These are phyloP conservation scores for Neurospora sp. DNA, from an alignment of 495 filamentous ascomycete species.

Conservation along the genomic window DNA sequence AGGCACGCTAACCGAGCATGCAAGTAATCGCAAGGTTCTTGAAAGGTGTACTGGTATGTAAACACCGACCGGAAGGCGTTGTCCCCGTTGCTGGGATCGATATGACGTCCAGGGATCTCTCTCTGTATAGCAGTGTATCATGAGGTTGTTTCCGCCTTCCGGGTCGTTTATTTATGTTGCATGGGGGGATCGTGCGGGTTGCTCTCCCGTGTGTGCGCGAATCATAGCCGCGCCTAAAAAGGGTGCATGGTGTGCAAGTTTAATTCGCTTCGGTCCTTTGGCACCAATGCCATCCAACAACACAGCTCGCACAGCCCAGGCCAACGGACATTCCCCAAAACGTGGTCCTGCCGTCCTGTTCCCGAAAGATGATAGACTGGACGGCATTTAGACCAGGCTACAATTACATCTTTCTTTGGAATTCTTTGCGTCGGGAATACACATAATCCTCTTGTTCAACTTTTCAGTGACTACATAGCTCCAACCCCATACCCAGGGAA, in stretches of 20 bases:
- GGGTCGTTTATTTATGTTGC: background rate
- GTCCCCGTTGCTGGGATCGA: background rate
- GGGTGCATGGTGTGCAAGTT: background rate
- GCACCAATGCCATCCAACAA: background rate
- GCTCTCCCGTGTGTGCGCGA: background rate
- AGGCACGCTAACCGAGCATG: background rate
- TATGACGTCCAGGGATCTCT: background rate
- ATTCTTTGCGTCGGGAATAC: background rate
- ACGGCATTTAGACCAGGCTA: background rate
- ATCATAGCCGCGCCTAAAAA: background rate
- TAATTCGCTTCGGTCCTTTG: background rate
- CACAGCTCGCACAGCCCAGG: background rate
- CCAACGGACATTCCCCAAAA: constrained; percentile 25
- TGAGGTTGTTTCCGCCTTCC: background rate
- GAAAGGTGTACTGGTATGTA: background rate
- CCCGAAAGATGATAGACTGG: background rate
- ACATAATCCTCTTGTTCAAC: background rate
- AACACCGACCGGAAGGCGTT: background rate
- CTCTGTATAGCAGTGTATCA: background rate
- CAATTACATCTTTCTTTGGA: background rate
- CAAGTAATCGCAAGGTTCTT: background rate
- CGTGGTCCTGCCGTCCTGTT: background rate
- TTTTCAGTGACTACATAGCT: background rate
- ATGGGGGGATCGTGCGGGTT: background rate
- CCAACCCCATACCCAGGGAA: background rate